Percentiles rank a stretch among this genome's conserved stretches.
phyloP scores from a whole-genome alignment of 2,329 filamentous ascomycete species.

The Remersonia thermophila region DNA sequence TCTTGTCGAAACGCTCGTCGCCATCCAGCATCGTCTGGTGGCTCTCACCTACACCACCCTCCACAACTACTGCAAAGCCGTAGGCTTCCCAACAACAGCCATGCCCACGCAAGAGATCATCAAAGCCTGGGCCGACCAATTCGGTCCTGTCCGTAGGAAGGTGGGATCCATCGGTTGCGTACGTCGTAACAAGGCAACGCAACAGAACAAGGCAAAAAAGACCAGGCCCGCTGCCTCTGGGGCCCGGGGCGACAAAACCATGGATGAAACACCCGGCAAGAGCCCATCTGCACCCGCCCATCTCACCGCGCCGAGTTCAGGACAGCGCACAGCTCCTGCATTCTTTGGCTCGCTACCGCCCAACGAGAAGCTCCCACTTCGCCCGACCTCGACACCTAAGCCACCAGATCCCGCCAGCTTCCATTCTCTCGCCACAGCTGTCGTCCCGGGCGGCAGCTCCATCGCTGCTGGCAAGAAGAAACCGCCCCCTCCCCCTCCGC shows the following conservation, averaged over 20 bases:
- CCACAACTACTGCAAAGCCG: slow-evolving; percentile 58
- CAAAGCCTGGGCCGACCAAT: slow-evolving; percentile 50
- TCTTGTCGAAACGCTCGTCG: slow-evolving; percentile 56
- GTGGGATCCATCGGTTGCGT: slow-evolving; percentile 54
- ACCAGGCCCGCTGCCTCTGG: not conserved
- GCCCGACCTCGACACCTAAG: too few relatives aligned
- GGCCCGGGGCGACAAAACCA: too few relatives aligned
- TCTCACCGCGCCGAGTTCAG: too few relatives aligned
- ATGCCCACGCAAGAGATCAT: slow-evolving; percentile 62
- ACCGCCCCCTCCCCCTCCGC: slow-evolving; percentile 61
- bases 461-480: slow-evolving; percentile 39
- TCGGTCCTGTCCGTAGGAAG: slow-evolving; percentile 51
- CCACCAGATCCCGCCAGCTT: too few relatives aligned
- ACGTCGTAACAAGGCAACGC: slow-evolving; percentile 53
- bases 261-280: too few relatives aligned
- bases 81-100: slow-evolving; percentile 57
- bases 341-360: too few relatives aligned
- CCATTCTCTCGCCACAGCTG: too few relatives aligned
- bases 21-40: slow-evolving; percentile 66
- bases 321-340: too few relatives aligned
- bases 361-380: too few relatives aligned
- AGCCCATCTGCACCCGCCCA: too few relatives aligned
- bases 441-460: too few relatives aligned
- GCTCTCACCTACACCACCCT: slow-evolving; percentile 68
- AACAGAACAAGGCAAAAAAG: slow-evolving; percentile 29